Evolutionary conservation across 2,329 filamentous ascomycete genomes (phyloP), one percentile per base, ranked within the genome.

Genomic region (Diaporthe sp.): DNA sequence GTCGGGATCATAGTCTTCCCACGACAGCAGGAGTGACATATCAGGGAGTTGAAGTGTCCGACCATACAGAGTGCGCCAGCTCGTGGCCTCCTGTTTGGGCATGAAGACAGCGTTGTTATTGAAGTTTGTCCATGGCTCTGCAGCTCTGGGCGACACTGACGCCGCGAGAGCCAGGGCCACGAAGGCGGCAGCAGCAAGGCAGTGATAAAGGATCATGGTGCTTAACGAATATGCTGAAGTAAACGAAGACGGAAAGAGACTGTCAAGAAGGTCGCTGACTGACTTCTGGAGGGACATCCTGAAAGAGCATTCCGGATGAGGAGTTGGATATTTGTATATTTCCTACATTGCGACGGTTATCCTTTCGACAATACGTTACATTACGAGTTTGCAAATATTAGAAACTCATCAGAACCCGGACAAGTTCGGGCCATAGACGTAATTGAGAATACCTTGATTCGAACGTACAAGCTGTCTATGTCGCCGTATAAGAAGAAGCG

Each of bases 1-100:
- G 74, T 69, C 17, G 45, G 38, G 68, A 30, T 52, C 50, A 30
- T 69, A 69, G 30, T 69, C 50, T 22, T 69, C 66, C 66, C 66
- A 54, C 9, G 66, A 52, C 22, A 69, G 22, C n/a, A 69, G 66
- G 47, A 69, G 66, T 38, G 66, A 69, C 30, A 52, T 9, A 47
- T 54, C 66, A 2, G 50, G 45, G 2, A 69, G 66, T 30, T 69
- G 66, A 15, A 64, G 8, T 1, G 60, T 64, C 17, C 60, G 40
- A n/a, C 60, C 60, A 3, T 64, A 64, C 3, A 64, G 10, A 33
- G 60, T 64, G 17, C 60, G 60, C 60, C 60, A 64, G 10, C 60
- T 64, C 9, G 60, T 64, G 40, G 60, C 60, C 15, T 30, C 17
- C 28, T 33, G 2, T 10, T 64, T 64, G 17, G 60, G 60, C 19